Base-by-base conservation (phyloP, 2,329 filamentous ascomycete genomes). In the Arthrobotrys sinensis region DNA sequence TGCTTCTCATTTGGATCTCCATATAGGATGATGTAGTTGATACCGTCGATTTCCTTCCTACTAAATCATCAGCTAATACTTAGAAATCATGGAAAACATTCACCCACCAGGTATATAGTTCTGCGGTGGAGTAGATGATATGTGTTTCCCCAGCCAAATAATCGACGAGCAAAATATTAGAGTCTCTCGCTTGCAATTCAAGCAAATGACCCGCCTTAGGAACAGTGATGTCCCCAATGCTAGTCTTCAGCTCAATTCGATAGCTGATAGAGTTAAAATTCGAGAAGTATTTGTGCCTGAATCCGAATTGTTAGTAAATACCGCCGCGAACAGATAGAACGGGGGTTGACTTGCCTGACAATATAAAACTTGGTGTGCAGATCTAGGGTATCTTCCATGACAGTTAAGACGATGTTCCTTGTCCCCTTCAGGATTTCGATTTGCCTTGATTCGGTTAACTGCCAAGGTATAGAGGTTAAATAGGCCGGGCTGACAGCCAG, bases 401-500 rank as follows among this genome's bases (percentile, higher is more conserved):
- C 73, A 21, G 73, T 77, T n/a, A 77, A 32, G 10, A 71, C 73
- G 14, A 77, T 53, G 8, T 63, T 50, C 21, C 16, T 43, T 10
- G 66, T 64, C 5, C 73, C 73, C 12, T 77, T 70, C 8, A 77
- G 21, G 24, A 77, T 77, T 19, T 57, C 60, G 5, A 62, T 66
- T 57, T 77, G 73, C n/a, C 53, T 38, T 14, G 21, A 28, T 40
- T 77, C 57, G 11, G 66, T 77, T n/a, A 77, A 38, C 36, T 77
- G 66, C 73, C 73, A 77, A 0, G 90, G 88, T 0, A 85, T 86
- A 0, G 90, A 88, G 1, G 88, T 88, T 16, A 93, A 85, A 81
- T 93, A 94, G 0, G 88, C 89, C 0, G 91, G 91, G 0, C 91
- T 92, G 0, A 90, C 91, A 80, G 91, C 91, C 66, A 93, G 84